Evolutionary conservation across 2,329 filamentous ascomycete species (phyloP).

Genomic region (Xylaria sp.): DNA sequence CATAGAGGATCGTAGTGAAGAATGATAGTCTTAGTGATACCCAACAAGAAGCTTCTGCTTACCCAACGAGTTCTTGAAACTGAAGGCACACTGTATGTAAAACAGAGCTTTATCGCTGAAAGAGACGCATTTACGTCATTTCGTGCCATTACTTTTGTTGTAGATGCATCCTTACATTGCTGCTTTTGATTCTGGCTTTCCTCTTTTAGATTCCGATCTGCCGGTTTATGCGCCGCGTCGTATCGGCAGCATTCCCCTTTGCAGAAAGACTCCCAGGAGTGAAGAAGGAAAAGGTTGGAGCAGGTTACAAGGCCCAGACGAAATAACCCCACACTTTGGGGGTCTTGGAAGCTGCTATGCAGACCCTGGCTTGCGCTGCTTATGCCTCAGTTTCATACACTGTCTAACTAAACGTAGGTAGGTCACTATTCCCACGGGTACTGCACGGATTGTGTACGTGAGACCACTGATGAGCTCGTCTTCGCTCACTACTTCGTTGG

Average conservation of each 20-base stretch:
- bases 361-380: not conserved
- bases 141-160: not conserved
- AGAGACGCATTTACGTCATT: not conserved
- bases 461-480: not conserved
- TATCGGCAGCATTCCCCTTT: not conserved
- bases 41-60: not conserved
- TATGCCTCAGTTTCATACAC: not conserved
- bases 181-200: not conserved
- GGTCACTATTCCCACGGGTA: not conserved
- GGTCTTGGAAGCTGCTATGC: not conserved
- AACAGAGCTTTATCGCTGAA: not conserved
- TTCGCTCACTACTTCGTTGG: no score
- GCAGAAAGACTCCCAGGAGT: not conserved
- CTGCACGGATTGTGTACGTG: not conserved
- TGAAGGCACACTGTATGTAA: not conserved
- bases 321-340: not conserved
- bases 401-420: not conserved
- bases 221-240: not conserved
- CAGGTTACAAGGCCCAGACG: not conserved
- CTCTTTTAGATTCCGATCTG: not conserved
- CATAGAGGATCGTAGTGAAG: not conserved
- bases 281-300: not conserved
- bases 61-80: not conserved
- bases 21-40: conserved; percentile 14
- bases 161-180: not conserved